Evolutionary conservation across 768 basidiomycete genomes (phyloP).

Genomic region (Ramaria rubella): DNA sequence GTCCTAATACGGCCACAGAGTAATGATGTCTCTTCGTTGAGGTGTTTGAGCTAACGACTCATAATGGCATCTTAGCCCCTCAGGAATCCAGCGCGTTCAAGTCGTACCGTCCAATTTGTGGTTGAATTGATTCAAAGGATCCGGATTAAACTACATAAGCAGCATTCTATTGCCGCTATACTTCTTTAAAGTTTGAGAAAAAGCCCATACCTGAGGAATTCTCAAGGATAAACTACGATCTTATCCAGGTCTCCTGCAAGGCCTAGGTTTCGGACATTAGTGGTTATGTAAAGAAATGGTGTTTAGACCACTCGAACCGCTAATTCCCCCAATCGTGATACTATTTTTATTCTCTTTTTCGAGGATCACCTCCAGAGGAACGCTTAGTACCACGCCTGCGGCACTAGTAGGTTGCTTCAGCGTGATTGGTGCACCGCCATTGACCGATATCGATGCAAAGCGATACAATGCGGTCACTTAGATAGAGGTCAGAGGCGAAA

Average conservation of each 20-base stretch:
- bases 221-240: constrained; percentile 1
- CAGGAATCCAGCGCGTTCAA: too few species aligned
- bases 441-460: constrained; percentile 2
- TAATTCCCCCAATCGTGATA: constrained; percentile 2
- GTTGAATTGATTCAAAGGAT: too few species aligned
- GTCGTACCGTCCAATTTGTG: too few species aligned
- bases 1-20: too few species aligned
- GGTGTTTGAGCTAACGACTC: too few species aligned
- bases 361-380: neutral
- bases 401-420: constrained; percentile 2
- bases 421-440: constrained; percentile 1
- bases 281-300: neutral
- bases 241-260: constrained; percentile 3
- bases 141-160: too few species aligned
- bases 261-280: neutral
- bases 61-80: too few species aligned
- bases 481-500: too few species aligned
- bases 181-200: too few species aligned
- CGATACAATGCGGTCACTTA: neutral
- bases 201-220: too few species aligned
- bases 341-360: neutral
- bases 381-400: neutral
- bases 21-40: too few species aligned
- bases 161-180: too few species aligned
- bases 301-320: neutral